Evolutionary conservation across 2,329 filamentous ascomycete species (phyloP).

Genomic region (Aspergillus oerlinghausenensis): DNA sequence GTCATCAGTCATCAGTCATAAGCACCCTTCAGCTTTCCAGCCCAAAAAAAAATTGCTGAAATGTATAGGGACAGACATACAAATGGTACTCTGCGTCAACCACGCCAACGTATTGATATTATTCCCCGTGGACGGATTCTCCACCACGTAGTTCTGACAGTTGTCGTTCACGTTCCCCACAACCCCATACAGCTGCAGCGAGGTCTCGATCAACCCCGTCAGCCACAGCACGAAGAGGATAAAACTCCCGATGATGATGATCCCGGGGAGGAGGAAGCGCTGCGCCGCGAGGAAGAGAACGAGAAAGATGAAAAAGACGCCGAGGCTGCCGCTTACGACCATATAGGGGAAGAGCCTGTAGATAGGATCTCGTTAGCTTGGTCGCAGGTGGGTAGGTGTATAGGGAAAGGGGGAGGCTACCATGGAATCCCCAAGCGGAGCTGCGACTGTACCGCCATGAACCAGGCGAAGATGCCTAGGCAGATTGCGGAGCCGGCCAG

Average conservation of each 20-base stretch:
- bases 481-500: constrained; percentile 54
- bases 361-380: not conserved
- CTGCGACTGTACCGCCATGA: constrained; percentile 55
- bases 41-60: not conserved
- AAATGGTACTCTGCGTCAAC: constrained; percentile 60
- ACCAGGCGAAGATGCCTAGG: constrained; percentile 57
- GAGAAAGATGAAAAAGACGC: constrained; percentile 55
- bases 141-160: constrained; percentile 54
- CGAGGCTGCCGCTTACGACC: constrained; percentile 53
- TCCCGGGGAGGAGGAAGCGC: constrained; percentile 53
- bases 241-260: constrained; percentile 57
- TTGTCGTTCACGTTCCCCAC: constrained; percentile 54
- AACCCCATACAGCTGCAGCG: constrained; percentile 57
- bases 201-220: constrained; percentile 59
- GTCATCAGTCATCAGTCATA: constrained; percentile 1
- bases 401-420: constrained; percentile 32
- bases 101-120: constrained; percentile 56
- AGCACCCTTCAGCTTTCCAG: not conserved
- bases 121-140: constrained; percentile 44
- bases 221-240: constrained; percentile 60
- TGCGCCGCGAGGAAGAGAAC: constrained; percentile 55
- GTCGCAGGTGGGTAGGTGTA: not conserved
- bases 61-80: constrained; percentile 36
- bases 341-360: constrained; percentile 62
- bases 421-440: constrained; percentile 56